Percentiles rank a stretch among this genome's conserved stretches.
These are phyloP conservation scores for Pyricularia sp. DNA, from an alignment of 2,329 filamentous ascomycete genomes.

Conservation along the genomic window DNA sequence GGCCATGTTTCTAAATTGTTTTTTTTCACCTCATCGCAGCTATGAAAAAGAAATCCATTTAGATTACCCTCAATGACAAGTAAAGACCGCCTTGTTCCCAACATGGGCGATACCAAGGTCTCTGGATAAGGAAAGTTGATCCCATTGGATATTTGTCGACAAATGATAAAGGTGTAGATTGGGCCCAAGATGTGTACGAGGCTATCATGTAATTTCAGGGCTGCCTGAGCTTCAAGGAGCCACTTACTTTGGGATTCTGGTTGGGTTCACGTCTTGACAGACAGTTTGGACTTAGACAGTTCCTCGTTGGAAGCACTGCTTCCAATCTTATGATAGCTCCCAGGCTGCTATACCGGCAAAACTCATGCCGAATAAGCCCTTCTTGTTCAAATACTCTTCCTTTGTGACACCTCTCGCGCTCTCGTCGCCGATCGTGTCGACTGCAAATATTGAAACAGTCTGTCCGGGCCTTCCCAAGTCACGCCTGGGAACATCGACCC, in stretches of 20 bases:
- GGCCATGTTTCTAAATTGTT: background rate
- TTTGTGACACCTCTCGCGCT: constrained; percentile 36
- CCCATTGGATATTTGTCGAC: background rate
- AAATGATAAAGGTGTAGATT: background rate
- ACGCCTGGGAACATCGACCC: constrained; percentile 56
- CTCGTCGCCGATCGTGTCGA: constrained; percentile 33
- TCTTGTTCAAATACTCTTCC: constrained; percentile 30
- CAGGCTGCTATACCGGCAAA: constrained; percentile 33
- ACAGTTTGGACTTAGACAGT: background rate
- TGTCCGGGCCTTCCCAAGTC: constrained; percentile 59
- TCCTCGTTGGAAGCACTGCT: background rate
- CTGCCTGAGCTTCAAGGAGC: background rate
- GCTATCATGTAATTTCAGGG: background rate
- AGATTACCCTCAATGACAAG: background rate
- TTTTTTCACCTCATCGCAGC: background rate
- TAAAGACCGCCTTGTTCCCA: background rate
- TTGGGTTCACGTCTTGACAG: background rate
- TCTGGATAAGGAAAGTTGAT: background rate
- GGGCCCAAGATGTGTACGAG: background rate
- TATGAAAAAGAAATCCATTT: background rate
- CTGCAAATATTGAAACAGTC: constrained; percentile 48
- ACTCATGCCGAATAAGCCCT: constrained; percentile 29
- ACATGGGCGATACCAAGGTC: background rate
- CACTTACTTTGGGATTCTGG: background rate
- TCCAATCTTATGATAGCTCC: constrained; percentile 28